These are phyloP conservation scores for Oryza coarctata DNA, from an alignment of 176 grass and related monocot species.

Conservation along the genomic window DNA sequence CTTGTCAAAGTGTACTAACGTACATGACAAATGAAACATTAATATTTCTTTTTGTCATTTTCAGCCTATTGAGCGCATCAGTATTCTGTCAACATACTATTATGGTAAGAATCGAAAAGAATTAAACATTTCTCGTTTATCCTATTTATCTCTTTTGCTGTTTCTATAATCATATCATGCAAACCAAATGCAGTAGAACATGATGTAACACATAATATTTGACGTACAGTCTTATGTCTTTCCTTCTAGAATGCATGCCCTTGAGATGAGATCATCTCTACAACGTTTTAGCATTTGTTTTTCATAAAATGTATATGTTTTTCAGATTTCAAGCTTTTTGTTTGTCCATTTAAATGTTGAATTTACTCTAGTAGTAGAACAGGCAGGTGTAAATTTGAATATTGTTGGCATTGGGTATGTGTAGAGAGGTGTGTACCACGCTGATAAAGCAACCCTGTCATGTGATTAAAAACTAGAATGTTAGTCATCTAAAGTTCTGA, in stretches of 20 bases:
- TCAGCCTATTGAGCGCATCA: conserved; percentile 81
- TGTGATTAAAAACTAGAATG: not conserved
- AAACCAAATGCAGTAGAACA: not conserved
- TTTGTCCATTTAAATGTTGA: not conserved
- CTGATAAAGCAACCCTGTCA: not conserved
- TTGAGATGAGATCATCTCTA: not conserved
- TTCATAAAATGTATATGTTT: not conserved
- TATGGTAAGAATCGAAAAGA: conserved; percentile 57
- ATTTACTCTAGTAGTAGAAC: not conserved
- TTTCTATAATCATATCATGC: not conserved
- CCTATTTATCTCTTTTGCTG: not conserved
- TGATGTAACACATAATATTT: not conserved
- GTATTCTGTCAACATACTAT: conserved; percentile 86
- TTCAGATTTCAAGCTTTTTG: not conserved
- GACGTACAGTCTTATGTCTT: not conserved
- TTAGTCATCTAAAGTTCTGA: not conserved
- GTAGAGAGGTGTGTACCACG: not conserved
- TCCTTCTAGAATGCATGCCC: not conserved
- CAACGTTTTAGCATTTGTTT: not conserved
- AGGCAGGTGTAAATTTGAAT: not conserved
- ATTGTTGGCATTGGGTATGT: not conserved
- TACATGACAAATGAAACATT: not conserved
- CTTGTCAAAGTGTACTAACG: not conserved
- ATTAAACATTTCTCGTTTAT: conserved; percentile 1
- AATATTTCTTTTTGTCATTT: conserved; percentile 37